A percentile compares a stretch with the other conserved stretches of the same genome.
Evolutionary conservation across 2,329 filamentous ascomycete species (phyloP).

Genomic region (Microdochium bolleyi): DNA sequence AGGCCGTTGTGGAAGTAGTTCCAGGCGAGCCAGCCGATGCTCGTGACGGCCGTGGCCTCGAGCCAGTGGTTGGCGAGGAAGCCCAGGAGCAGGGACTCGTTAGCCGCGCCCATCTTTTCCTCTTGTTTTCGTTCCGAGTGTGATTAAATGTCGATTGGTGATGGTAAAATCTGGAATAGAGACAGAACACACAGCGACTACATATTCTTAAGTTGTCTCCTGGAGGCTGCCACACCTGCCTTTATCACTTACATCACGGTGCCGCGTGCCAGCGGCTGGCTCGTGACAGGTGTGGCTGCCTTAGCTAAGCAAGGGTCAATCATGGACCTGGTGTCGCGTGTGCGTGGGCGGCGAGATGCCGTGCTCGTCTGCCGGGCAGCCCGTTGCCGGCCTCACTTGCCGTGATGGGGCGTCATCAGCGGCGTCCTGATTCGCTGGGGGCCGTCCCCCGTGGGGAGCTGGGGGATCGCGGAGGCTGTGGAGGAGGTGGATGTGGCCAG

Average conservation of each 20-base stretch:
- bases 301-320: not conserved
- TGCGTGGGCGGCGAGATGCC: not conserved
- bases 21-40: constrained; percentile 32
- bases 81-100: constrained; percentile 22
- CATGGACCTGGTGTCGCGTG: not conserved
- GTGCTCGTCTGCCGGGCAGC: not conserved
- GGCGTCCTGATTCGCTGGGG: too few relatives aligned
- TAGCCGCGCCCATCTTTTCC: constrained; percentile 16
- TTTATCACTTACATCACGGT: not conserved
- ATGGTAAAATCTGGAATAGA: not conserved
- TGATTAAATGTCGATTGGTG: not conserved
- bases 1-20: constrained; percentile 50
- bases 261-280: too few relatives aligned
- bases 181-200: not conserved
- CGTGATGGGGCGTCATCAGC: too few relatives aligned
- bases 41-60: constrained; percentile 19
- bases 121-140: not conserved
- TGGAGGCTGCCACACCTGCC: not conserved
- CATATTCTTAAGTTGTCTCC: not conserved
- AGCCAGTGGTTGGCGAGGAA: constrained; percentile 35
- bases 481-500: too few relatives aligned
- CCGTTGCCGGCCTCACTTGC: too few relatives aligned
- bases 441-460: too few relatives aligned
- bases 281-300: not conserved
- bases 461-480: too few relatives aligned